phyloP scores from a whole-genome alignment of 768 basidiomycete genomes.

The Butyriboletus loyo region DNA sequence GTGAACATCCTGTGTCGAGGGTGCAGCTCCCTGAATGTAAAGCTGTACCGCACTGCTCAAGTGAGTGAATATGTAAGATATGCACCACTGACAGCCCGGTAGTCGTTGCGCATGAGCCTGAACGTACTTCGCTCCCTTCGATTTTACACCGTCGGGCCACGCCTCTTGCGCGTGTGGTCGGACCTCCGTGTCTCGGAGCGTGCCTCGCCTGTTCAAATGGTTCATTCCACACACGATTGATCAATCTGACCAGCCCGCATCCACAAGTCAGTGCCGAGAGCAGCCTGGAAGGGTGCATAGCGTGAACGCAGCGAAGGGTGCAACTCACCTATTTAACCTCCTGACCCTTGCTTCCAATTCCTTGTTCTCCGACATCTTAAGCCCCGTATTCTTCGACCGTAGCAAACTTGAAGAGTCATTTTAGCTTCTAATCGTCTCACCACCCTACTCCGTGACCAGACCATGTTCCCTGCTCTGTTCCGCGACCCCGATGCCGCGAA shows the following conservation, averaged over 20 bases:
- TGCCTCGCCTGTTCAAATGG: slow-evolving; percentile 24
- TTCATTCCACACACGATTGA: slow-evolving; percentile 25
- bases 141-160: slow-evolving; percentile 19
- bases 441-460: slow-evolving; percentile 47
- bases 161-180: slow-evolving; percentile 28
- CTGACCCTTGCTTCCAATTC: slow-evolving; percentile 35
- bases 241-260: slow-evolving; percentile 28
- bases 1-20: neutral
- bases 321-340: slow-evolving; percentile 34
- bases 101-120: slow-evolving; percentile 4
- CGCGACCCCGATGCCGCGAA: slow-evolving; percentile 59
- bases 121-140: slow-evolving; percentile 9
- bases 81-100: slow-evolving; percentile 6
- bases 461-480: slow-evolving; percentile 53
- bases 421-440: slow-evolving; percentile 32
- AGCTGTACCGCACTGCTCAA: slow-evolving; percentile 12
- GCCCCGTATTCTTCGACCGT: slow-evolving; percentile 33
- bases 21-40: slow-evolving; percentile 2
- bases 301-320: slow-evolving; percentile 41
- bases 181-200: slow-evolving; percentile 23
- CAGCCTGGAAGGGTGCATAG: slow-evolving; percentile 37
- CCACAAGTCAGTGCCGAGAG: slow-evolving; percentile 30
- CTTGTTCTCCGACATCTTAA: slow-evolving; percentile 36
- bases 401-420: slow-evolving; percentile 26
- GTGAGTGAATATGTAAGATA: slow-evolving; percentile 17